Percentiles rank a stretch among this genome's conserved stretches.
These are phyloP conservation scores for Musa balbisiana DNA, from an alignment of 202 grass and related monocot species.

Conservation along the genomic window DNA sequence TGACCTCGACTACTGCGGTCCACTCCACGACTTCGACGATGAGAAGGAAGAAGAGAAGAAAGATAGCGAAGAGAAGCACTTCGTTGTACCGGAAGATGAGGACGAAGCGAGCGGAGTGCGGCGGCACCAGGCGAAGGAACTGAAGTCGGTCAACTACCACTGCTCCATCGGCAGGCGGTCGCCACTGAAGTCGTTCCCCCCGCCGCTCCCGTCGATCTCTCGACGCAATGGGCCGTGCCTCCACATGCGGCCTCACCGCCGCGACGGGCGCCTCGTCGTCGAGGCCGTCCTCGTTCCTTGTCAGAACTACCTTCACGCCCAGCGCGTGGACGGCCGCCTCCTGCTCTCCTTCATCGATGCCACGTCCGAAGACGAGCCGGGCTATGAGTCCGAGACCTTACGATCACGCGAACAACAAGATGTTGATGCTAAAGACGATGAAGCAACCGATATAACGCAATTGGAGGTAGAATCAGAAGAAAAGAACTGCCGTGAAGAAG, in stretches of 20 bases:
- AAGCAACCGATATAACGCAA: background rate
- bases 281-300: background rate
- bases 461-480: background rate
- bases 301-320: background rate
- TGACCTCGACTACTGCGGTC: background rate
- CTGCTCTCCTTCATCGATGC: background rate
- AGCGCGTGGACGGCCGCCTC: conserved; percentile 2
- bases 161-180: background rate
- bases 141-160: background rate
- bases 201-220: background rate
- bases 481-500: background rate
- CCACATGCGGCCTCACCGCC: background rate
- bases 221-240: background rate
- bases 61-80: background rate
- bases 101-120: background rate
- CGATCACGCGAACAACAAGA: too few relatives aligned
- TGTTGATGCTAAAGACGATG: too few relatives aligned
- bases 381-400: too few relatives aligned
- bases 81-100: background rate
- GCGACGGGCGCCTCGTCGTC: conserved; percentile 1
- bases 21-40: background rate
- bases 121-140: background rate
- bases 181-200: background rate
- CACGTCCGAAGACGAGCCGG: too few relatives aligned
- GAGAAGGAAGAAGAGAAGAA: background rate